Evolutionary conservation across 768 basidiomycete genomes (phyloP).

Genomic region (Auricularia heimuer): DNA sequence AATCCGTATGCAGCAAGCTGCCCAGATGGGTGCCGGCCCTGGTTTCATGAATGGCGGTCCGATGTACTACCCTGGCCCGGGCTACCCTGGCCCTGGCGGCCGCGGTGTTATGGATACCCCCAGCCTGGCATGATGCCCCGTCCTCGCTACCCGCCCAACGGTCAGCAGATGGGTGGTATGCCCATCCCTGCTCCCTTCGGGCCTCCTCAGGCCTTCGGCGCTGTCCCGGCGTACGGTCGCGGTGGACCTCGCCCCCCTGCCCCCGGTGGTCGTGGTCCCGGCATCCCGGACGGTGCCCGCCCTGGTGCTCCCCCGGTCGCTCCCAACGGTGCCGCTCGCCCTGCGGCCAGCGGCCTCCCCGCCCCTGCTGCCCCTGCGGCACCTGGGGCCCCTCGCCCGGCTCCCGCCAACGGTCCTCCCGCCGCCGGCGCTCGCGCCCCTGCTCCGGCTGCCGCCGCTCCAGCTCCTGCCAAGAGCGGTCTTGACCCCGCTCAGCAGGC

Average conservation of each 20-base stretch:
- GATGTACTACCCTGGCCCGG: constrained; percentile 76
- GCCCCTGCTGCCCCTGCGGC: constrained; percentile 37
- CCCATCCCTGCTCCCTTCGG: constrained; percentile 65
- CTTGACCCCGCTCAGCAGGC: constrained; percentile 42
- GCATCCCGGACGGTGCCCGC: not conserved
- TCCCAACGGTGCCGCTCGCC: constrained; percentile 27
- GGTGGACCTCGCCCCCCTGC: constrained; percentile 50
- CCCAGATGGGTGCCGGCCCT: constrained; percentile 58
- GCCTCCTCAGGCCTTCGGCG: constrained; percentile 62
- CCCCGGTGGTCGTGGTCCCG: not conserved
- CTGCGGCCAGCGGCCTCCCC: constrained; percentile 34
- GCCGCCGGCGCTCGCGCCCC: constrained; percentile 25
- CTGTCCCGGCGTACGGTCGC: constrained; percentile 51
- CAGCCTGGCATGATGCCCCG: constrained; percentile 84
- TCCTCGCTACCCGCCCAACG: constrained; percentile 66
- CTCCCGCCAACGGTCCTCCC: constrained; percentile 20
- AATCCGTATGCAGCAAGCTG: constrained; percentile 92
- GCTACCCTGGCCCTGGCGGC: constrained; percentile 69
- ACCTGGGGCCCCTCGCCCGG: constrained; percentile 25
- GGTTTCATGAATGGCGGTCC: constrained; percentile 70
- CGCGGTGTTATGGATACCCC: constrained; percentile 68
- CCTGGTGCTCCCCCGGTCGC: constrained; percentile 22
- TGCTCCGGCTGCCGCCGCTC: constrained; percentile 37
- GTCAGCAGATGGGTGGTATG: constrained; percentile 66
- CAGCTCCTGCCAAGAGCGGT: constrained; percentile 29